Evolutionary conservation across 345 rosid genomes (phyloP).

Genomic region (Syzygium aromaticum): DNA sequence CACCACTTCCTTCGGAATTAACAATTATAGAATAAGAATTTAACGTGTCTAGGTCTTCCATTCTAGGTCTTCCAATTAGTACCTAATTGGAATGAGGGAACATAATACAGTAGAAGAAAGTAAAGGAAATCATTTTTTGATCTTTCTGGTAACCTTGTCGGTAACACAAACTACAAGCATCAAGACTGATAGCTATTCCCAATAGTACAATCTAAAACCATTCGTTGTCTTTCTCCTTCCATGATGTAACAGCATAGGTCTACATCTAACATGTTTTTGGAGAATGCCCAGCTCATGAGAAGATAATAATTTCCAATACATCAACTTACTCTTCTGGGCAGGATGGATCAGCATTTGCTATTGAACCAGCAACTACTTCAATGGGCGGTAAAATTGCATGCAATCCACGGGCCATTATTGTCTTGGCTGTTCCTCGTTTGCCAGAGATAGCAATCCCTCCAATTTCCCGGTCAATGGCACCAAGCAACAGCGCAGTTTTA

Average conservation of each 20-base stretch:
- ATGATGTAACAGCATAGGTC: not conserved
- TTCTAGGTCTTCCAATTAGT: not conserved
- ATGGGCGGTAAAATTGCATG: conserved; percentile 90
- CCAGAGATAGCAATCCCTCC: conserved; percentile 94
- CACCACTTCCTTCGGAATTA: not conserved
- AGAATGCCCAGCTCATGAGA: not conserved
- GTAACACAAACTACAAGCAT: not conserved
- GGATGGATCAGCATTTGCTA: conserved; percentile 75
- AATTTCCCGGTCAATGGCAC: conserved; percentile 87
- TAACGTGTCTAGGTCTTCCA: not conserved
- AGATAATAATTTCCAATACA: not conserved
- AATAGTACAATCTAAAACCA: not conserved
- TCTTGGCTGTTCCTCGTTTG: conserved; percentile 89
- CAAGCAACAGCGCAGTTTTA: conserved; percentile 90
- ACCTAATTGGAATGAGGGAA: not conserved
- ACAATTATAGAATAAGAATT: not conserved
- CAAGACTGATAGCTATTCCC: not conserved
- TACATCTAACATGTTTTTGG: not conserved
- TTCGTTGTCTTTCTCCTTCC: not conserved
- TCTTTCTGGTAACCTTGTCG: not conserved
- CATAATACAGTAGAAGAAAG: not conserved
- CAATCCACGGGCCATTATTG: conserved; percentile 90
- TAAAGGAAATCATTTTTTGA: not conserved
- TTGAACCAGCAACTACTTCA: conserved; percentile 81
- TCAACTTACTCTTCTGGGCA: conserved; percentile 70